Evolutionary conservation across 148 eudicot genomes (phyloP), one percentile per base, ranked within the genome.

Genomic region (Hydrangea macrophylla): DNA sequence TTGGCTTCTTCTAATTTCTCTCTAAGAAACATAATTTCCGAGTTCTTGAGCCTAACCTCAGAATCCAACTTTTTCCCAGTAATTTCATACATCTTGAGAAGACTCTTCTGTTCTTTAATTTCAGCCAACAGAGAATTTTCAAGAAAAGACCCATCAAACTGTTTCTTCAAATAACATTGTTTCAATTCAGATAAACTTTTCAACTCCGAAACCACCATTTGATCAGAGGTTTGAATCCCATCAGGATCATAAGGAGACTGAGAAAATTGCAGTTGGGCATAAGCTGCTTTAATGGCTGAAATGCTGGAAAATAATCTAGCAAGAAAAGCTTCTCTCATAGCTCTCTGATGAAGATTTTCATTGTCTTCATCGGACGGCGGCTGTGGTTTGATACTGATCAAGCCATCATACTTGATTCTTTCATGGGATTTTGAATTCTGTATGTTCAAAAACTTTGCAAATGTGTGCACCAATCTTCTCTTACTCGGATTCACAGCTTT

Each of bases 191-290:
- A 87, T 68, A 95, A 72, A 10, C 53, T 73, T 75, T 83, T 91
- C 74, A 95, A 36, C 73, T 89, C 97, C 0, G 80, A 70, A 7
- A 95, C 88, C 63, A 95, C 79, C 58, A 77, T 67, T 58, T 78
- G 79, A 65, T 95, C 99, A 20, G 96, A 81, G 22, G 80, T 77
- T 70, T 91, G 97, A 75, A 95, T 89, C 22, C 84, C 84, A 45
- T 82, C 92, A 33, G 75, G 84, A 70, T 95, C 92, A 35, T 91
- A 95, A 27, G 99, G 99, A 64, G 87, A 82, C 60, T 91, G 96
- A 56, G 92, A 80, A 67, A 76, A 78, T 61, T 95, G 99, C 82
- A 95, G 58, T 33, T 87, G 82, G 0, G 90, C 91, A 79, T 95
- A 95, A 0, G 93, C 86, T 30, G 99, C 92, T 80, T 95, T 95